Evolutionary conservation across 176 grass and related monocot genomes (phyloP), one percentile per base, ranked within the genome.

Genomic region (Dendrocalamus sinicus): DNA sequence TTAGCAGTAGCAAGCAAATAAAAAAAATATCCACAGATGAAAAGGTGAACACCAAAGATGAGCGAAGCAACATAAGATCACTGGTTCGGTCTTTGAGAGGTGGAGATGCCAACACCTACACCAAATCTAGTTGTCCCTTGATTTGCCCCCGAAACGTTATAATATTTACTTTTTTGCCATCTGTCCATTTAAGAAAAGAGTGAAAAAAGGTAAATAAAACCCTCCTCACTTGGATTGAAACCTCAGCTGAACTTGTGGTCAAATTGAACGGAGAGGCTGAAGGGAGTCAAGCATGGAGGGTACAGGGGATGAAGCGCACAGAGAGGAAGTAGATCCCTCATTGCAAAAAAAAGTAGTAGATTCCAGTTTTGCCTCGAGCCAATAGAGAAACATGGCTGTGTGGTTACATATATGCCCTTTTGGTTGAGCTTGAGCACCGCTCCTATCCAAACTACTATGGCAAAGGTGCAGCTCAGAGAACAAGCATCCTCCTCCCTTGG

Each of bases 1-100:
- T 73, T 67, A 89, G 68, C 24, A 66, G 78, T 28, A 73, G 46
- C 65, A 83, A 79, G 64, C 26, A 77, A 81, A 82, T 55, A 13
- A 43, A 4, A 44, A 61, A 30, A 12, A 62, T 28, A 30, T 14
- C 39, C 43, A 65, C 7, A 60, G 17, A 63, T 23, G 12, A 70
- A 26, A 72, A 84, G 50, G 46, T 22, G n/a, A 79, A 79, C 55
- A 85, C 23, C 4, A 75, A 70, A 72, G 64, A 63, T 57, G 82
- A 72, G 60, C 55, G 67, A 77, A 75, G 45, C 58, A 75, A 23
- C 10, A 40, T 7, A 65, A 5, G 28, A 60, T 37, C 5, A 72
- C 45, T 45, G 17, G 15, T 81, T 87, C 1, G 7, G 12, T 28
- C 67, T 28, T 71, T 26, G 52, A 82, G 22, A 70, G 41, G 30